Base-by-base conservation (phyloP, 495 filamentous ascomycete genomes). In the Darksidea phi region DNA sequence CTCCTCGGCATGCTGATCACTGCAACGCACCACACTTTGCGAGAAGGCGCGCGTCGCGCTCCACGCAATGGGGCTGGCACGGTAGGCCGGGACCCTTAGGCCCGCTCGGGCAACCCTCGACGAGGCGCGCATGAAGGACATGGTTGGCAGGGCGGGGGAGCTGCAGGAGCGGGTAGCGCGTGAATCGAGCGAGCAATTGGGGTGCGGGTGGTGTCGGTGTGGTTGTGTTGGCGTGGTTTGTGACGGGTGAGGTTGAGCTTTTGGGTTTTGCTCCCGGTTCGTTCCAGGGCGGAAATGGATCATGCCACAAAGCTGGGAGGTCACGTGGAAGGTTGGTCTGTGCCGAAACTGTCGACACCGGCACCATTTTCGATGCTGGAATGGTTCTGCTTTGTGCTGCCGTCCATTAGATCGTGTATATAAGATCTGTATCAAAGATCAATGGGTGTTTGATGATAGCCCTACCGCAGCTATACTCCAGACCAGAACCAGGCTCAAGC, bases 1-100 rank as follows among this genome's bases (percentile, higher is more conserved):
- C 86, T 99, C 85, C 66, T 88, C 94, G 74, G 93, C 69, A 50
- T 73, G 70, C 24, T 61, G 48, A 34, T 72, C 70, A 18, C 56
- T 63, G 36, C 55, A 15, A 20, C 67, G 60, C 18, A 49, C 61
- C 12, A 57, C 61, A n/a, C 38, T 66, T 25, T 58, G 65, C 20
- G 68, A 69, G 52, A 75, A 73, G 23, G 65, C 50, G 15, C 61
- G 50, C 48, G 48, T 25, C 15, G 52, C 57, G 41, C 24, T 54
- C 48, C 59, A 63, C 46, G 50, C 43, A 38, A 68, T 36, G 20
- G 63, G 63, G 1, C 28, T 18, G 25, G 43, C 51, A 24, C 65
- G 65, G 65, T 24, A 20, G 13, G 51, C 65, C 49, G 65, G 60
- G 50, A 32, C 59, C 21, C 59, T 36, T n/a, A 63, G 10, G 46